Evolutionary conservation across 1,284 basidiomycete genomes (phyloP), one percentile per base, ranked within the genome.

Genomic region (Sporisorium exsertum): DNA sequence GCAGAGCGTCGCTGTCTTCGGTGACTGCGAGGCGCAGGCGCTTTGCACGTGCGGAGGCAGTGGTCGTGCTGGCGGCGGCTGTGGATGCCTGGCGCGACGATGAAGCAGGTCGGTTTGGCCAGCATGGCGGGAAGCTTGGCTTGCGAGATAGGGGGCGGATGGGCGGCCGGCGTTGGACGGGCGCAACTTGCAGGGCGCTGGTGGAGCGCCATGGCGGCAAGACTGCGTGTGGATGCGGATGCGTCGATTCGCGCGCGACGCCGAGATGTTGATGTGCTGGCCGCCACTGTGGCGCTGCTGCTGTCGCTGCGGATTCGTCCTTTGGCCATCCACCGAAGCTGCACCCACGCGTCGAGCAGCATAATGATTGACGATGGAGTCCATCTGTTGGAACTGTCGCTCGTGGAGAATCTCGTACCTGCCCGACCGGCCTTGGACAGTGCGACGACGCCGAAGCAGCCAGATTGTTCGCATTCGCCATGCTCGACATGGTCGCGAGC

Each of bases 361-460:
- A 18, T 80, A 80, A 26, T 80, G 79, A 12, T 73, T 73, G 22
- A 72, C 74, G 32, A 80, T 80, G 15, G 77, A 77, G 33, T 79
- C 78, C 79, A 80, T 79, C 61, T 72, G 67, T 12, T 67, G 58
- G 55, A 80, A 80, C 16, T 73, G 68, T 12, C 61, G 63, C 33
- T 79, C 74, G 45, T 80, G 79, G 13, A 65, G 62, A 32, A 64
- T 66, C 54, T 77, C 71, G 45, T 80, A 81, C 18, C 74, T 68
- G 7, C 64, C 64, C 15, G 65, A 69, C 2, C 57, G 59, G 29
- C 69, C 49, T 68, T 66, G 0, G 62, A 64, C 64, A 76, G 26
- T 72, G 69, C 8, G 64, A 40, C 15, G 69, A 72, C 2, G 64
- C 55, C 0, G 64, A 66, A 7, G 69, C 64, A 5, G 64, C 59